Evolutionary conservation across 2,329 filamentous ascomycete genomes (phyloP), one percentile per base, ranked within the genome.

Genomic region (Ceratocystis destructans): DNA sequence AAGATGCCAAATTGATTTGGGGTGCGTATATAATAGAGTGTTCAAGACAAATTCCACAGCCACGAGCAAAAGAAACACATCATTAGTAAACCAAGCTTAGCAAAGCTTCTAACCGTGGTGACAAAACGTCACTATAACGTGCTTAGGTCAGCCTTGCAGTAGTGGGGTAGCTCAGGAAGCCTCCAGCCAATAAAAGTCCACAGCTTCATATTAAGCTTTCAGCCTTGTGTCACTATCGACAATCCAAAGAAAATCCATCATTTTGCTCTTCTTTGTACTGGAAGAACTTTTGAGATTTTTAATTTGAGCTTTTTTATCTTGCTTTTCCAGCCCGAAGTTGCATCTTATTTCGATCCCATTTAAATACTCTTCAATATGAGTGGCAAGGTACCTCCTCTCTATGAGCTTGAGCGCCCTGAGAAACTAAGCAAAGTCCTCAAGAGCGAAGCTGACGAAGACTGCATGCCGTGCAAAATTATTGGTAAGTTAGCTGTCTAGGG

Each of bases 391-490:
- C 78, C 80, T n/a, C 78, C 78, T 50, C 72, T 84, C 59, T 77
- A 81, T 64, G 75, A 78, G 61, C 78, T 84, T 65, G 81, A 86
- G 69, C 81, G 80, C 72, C 84, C 84, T 1, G 83, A 87, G 73
- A 82, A 82, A 68, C 79, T 84, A 63, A 76, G 88, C 69, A 82
- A 78, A 25, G 77, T 85, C 50, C 75, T 85, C 45, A 81, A 80
- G 68, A 74, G 80, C 71, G 82, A 84, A 71, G 78, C 80, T 28
- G 79, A 77, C 67, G 81, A 86, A 53, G 84, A 93, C 75, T 93
- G 89, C 74, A 77, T 84, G 50, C 78, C 86, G 44, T 94, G 89
- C 77, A 83, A 83, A 72, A 75, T 90, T 37, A 79, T 90, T 64
- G 89, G 89, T 90, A 76, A 72, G 81, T 31, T 78, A 48, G 17